Evolutionary conservation across 352 stramenopile genomes (phyloP), one percentile per base, ranked within the genome.

Genomic region (Hyaloperonospora brassicae): DNA sequence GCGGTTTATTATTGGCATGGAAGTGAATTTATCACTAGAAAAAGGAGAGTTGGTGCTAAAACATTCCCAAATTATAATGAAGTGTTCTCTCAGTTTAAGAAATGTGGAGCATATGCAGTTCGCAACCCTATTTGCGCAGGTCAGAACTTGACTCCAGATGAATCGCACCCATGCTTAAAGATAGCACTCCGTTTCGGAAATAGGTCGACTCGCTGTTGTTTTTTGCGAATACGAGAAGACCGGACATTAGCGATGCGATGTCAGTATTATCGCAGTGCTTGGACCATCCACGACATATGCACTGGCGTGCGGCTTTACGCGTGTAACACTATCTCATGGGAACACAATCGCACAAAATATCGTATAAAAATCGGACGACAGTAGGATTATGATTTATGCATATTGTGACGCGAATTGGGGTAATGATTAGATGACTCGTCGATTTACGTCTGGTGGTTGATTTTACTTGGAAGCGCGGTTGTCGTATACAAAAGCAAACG

Each of bases 131-230:
- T 8, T 22, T 21, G 55, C 2, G 2, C 35, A 11, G 47, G 55
- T 21, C 47, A 62, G 44, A 35, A 57, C 12, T 25, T 51, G 6
- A 23, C 8, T 0, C 11, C 27, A 1, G 30, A 11, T n/a, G 24
- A 50, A 5, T 5, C 4, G 2, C 5, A 42, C 10, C 11, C 14
- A 3, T 42, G 3, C 5, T 42, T 2, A 14, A 42, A 5, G 10
- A 42, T n/a, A 4, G 21, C 3, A 42, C 9, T 12, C 13, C 12
- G 6, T 64, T 47, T 36, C 61, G 55, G 10, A 46, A 63, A 36
- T 25, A 59, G 2, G 30, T 62, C 13, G 49, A 39, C 0, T 64
- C 51, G 13, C 5, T 68, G 0, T 22, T 68, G n/a, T 68, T 65
- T 22, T 41, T 65, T 0, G 63, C 59, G 0, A 68, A 68, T 44